Base-by-base conservation (phyloP, 1,284 basidiomycete species). In the Ganoderma sinense region DNA sequence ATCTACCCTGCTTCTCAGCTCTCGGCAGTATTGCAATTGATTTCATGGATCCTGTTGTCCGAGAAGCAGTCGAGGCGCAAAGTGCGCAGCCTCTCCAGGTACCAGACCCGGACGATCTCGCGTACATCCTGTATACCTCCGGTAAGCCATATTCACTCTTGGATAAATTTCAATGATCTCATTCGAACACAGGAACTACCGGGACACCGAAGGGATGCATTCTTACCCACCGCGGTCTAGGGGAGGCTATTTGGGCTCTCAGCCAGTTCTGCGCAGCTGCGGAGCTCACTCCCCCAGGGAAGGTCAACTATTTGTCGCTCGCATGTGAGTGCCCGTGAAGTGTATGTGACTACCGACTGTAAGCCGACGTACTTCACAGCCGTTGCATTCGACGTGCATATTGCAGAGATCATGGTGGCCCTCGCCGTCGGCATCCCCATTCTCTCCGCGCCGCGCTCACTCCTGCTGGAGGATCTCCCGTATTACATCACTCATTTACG, bases 191-290 rank as follows among this genome's bases (percentile, higher is more conserved):
- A 87, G 86, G 86, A 7, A 88, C 87, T 2, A 88, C 87, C 2
- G 87, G 87, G 41, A 86, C 82, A 55, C 87, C 87, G 1, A 88
- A 88, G 73, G 87, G 87, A n/a, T 88, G 87, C 74, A 76, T 88
- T n/a, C 73, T 87, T 41, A 86, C 84, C 16, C 83, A 88, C 69
- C 69, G 76, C 14, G 85, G 86, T 13, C 78, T 87, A 18, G 75
- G 79, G 20, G 82, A 85, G 73, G 86, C 84, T 2, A 82, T 85
- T 29, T 72, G 82, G 62, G 83, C 84, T 20, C 73, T 87, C 39
- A 81, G 82, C 65, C 81, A 77, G 55, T 81, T 83, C 26, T 74
- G 83, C n/a, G 80, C 82, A 11, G 72, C 80, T 31, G 82, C 82
- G 43, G 77, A 76, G 31, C 81, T 82, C 76, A 69, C 80, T 5